phyloP scores from a whole-genome alignment of 2,329 filamentous ascomycete species.

The Rhinocladiella mackenziei region DNA sequence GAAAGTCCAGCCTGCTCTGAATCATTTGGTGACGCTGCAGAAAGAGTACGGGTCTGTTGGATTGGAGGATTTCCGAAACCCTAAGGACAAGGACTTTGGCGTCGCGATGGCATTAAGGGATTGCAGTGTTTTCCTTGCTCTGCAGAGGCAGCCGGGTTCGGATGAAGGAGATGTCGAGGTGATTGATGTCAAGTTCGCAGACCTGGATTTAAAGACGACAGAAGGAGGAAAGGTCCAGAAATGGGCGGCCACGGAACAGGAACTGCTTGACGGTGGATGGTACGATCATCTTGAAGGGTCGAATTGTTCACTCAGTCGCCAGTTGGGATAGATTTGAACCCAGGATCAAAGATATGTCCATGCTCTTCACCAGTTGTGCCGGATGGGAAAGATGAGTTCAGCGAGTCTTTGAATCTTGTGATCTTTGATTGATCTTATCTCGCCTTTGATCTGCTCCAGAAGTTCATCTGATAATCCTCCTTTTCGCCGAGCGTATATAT shows the following conservation, averaged over 20 bases:
- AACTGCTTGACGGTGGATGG: slow-evolving; percentile 64
- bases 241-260: slow-evolving; percentile 62
- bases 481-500: slow-evolving; percentile 66
- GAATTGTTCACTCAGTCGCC: slow-evolving; percentile 20
- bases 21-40: slow-evolving; percentile 29
- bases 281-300: slow-evolving; percentile 49
- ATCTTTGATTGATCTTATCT: slow-evolving; percentile 51
- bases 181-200: slow-evolving; percentile 57
- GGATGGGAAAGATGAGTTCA: slow-evolving; percentile 47
- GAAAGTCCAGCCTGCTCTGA: slow-evolving; percentile 36
- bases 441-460: slow-evolving; percentile 54
- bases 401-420: slow-evolving; percentile 53
- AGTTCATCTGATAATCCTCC: slow-evolving; percentile 59
- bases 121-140: slow-evolving; percentile 61
- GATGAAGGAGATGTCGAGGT: slow-evolving; percentile 32
- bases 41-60: slow-evolving; percentile 29
- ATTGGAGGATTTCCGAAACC: slow-evolving; percentile 28
- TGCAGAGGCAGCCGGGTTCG: slow-evolving; percentile 42
- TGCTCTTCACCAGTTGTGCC: slow-evolving; percentile 32
- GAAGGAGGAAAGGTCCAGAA: slow-evolving; percentile 60
- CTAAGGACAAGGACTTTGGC: slow-evolving; percentile 48
- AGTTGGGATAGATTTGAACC: no score
- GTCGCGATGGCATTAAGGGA: slow-evolving; percentile 78
- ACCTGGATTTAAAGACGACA: slow-evolving; percentile 72
- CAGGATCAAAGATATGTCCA: background rate